Conservation (phyloP, 441 rosid genomes). For the Mallotus japonicus region DNA sequence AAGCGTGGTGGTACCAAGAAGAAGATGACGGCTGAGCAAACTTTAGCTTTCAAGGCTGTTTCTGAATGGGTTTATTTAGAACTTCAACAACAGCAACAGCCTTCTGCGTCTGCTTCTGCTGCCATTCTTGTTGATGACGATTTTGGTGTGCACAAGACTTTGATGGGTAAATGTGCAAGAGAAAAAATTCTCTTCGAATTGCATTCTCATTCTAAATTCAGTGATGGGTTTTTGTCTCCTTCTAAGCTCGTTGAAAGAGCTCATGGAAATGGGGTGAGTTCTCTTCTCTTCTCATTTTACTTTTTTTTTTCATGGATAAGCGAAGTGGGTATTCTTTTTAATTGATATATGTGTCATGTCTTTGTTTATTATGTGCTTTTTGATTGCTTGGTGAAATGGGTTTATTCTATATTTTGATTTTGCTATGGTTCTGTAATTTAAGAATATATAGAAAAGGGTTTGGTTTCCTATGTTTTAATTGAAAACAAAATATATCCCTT, state of each 20-base stretch:
- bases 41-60: conserved; percentile 56
- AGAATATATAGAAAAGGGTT: not conserved
- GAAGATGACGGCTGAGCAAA: conserved; percentile 71
- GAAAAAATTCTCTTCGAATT: conserved; percentile 69
- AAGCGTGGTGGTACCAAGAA: conserved; percentile 69
- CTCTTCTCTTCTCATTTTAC: not conserved
- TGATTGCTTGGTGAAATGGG: not conserved
- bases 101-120: conserved; percentile 21
- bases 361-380: not conserved
- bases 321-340: not conserved
- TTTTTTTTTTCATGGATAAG: not conserved
- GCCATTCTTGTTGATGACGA: conserved; percentile 44
- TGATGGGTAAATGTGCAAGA: conserved; percentile 7
- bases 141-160: conserved; percentile 49
- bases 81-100: conserved; percentile 30
- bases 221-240: conserved; percentile 93
- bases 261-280: conserved; percentile 74
- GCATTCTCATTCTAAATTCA: conserved; percentile 85
- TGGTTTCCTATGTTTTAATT: too few species aligned
- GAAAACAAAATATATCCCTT: not conserved
- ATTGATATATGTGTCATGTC: not conserved
- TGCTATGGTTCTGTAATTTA: not conserved
- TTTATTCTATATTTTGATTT: not conserved
- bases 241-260: conserved; percentile 87
- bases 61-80: conserved; percentile 67